A percentile compares a stretch with the other conserved stretches of the same genome.
phyloP scores from a whole-genome alignment of 2,329 filamentous ascomycete genomes.

The Ophiosphaerella herpotricha region DNA sequence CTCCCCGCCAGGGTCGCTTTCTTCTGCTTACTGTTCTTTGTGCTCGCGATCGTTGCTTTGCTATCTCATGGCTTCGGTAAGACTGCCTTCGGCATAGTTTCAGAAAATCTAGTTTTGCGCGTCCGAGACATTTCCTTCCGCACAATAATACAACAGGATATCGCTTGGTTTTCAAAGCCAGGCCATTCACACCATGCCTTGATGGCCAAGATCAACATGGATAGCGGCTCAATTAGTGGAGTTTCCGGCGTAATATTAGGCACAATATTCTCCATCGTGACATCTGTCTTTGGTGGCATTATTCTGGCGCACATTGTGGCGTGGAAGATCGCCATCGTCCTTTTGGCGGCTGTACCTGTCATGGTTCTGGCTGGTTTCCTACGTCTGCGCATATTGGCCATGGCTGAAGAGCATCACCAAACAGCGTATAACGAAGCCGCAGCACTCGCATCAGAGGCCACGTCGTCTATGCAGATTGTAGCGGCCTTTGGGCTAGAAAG shows the following conservation, averaged over 20 bases:
- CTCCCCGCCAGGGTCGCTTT: slow-evolving; percentile 43
- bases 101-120: slow-evolving; percentile 51
- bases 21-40: slow-evolving; percentile 58
- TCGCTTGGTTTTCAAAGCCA: slow-evolving; percentile 55
- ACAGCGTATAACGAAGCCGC: slow-evolving; percentile 68
- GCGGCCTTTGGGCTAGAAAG: slow-evolving; percentile 50
- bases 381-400: slow-evolving; percentile 55
- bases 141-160: slow-evolving; percentile 60
- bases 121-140: slow-evolving; percentile 54
- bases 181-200: slow-evolving; percentile 51
- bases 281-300: slow-evolving; percentile 54
- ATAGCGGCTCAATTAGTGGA: slow-evolving; percentile 54
- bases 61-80: slow-evolving; percentile 51
- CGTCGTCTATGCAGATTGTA: slow-evolving; percentile 67
- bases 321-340: slow-evolving; percentile 57
- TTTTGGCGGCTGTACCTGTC: slow-evolving; percentile 55
- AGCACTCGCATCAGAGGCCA: slow-evolving; percentile 68
- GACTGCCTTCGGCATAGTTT: slow-evolving; percentile 55
- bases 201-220: slow-evolving; percentile 54
- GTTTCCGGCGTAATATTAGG: slow-evolving; percentile 56
- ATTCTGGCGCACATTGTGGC: slow-evolving; percentile 54
- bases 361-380: slow-evolving; percentile 54
- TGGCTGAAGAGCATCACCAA: slow-evolving; percentile 66
- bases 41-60: slow-evolving; percentile 57
- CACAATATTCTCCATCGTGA: slow-evolving; percentile 55